phyloP scores from a whole-genome alignment of 2,329 filamentous ascomycete species.

The Cephalotrichum gorgonifer region DNA sequence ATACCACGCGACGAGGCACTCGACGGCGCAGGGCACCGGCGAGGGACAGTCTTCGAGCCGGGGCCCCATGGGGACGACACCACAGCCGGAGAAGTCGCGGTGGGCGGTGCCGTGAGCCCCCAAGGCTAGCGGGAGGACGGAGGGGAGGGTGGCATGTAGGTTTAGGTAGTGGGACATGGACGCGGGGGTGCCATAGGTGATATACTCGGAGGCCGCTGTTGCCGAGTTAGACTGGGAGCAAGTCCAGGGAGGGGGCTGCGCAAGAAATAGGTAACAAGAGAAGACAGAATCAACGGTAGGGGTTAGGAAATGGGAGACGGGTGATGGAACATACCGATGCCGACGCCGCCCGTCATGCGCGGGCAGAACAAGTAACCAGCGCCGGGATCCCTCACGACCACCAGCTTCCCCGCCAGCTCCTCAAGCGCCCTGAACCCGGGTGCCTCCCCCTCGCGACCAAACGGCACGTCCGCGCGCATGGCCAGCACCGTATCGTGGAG shows the following conservation, averaged over 20 bases:
- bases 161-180: slow-evolving; percentile 10
- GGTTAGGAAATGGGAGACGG: background rate
- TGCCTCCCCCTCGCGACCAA: background rate
- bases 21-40: slow-evolving; percentile 9
- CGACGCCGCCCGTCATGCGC: slow-evolving; percentile 3
- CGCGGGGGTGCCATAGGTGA: slow-evolving; percentile 10
- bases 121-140: background rate
- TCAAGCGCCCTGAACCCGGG: background rate
- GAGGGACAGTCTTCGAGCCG: slow-evolving; percentile 7
- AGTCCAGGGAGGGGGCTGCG: no score
- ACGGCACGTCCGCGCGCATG: background rate
- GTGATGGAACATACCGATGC: background rate
- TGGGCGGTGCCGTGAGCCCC: background rate
- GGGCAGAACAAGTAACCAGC: background rate
- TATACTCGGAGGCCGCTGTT: slow-evolving; percentile 8
- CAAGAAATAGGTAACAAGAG: no score
- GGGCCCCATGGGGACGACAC: slow-evolving; percentile 7
- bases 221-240: background rate
- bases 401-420: background rate
- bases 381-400: background rate
- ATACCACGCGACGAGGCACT: slow-evolving; percentile 9
- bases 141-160: slow-evolving; percentile 7
- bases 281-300: background rate
- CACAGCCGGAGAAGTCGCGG: slow-evolving; percentile 7
- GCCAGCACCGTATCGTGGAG: background rate